A percentile compares a stretch with the other conserved stretches of the same genome.
Conservation (phyloP, 2,329 filamentous ascomycete genomes). For the Fusarium lateritium region DNA sequence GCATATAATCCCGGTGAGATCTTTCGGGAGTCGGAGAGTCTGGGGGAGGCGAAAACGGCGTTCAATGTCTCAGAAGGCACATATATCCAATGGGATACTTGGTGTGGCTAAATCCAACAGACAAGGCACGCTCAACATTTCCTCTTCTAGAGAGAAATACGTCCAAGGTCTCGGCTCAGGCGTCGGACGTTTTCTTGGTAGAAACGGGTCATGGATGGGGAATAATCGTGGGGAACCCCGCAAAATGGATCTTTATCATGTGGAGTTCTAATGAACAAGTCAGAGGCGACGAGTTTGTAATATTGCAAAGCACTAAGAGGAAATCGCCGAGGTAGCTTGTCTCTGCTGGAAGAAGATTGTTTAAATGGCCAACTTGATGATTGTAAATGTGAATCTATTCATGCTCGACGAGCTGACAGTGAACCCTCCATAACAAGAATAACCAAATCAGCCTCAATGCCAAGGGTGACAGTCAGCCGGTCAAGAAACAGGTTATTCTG, state of each 20-base stretch:
- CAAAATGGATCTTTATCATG: constrained; percentile 21
- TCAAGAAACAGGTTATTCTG: constrained; percentile 11
- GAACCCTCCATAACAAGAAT: background rate
- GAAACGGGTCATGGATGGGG: background rate
- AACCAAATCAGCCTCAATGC: background rate
- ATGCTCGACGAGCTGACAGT: background rate
- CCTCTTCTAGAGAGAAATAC: constrained; percentile 28
- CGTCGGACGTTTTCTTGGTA: constrained; percentile 3
- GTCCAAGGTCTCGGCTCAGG: constrained; percentile 5
- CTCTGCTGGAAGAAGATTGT: background rate
- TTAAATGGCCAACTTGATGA: background rate
- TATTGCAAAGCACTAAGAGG: constrained; percentile 7
- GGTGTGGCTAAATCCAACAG: constrained; percentile 11
- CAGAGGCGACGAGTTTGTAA: constrained; percentile 29
- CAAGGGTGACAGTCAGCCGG: constrained; percentile 3
- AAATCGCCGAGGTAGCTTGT: background rate
- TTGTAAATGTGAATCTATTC: background rate
- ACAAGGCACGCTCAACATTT: constrained; percentile 36
- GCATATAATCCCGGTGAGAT: constrained; percentile 12
- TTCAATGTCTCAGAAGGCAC: constrained; percentile 14
- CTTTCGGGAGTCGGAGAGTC: constrained; percentile 7
- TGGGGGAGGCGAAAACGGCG: background rate
- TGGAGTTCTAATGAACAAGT: constrained; percentile 18
- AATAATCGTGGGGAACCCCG: constrained; percentile 40
- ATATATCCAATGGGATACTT: constrained; percentile 15